Evolutionary conservation across 2,329 filamentous ascomycete species (phyloP).

Genomic region (Seiridium unicorne): DNA sequence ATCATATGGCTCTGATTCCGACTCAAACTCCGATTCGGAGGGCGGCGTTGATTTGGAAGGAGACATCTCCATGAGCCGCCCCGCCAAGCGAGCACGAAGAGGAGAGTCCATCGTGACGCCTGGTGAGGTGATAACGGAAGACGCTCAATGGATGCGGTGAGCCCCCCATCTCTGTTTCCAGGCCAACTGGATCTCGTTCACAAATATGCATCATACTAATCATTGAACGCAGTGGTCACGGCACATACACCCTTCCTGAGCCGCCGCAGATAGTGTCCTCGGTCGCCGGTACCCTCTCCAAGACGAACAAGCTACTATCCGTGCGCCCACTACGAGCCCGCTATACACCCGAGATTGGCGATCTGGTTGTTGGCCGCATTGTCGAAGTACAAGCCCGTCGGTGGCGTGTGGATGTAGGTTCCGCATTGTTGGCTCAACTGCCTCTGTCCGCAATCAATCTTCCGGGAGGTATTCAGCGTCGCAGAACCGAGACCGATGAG

Average conservation of each 20-base stretch:
- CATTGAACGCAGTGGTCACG: slow-evolving; percentile 68
- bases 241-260: slow-evolving; percentile 71
- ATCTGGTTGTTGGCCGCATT: slow-evolving; percentile 90
- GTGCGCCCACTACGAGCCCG: slow-evolving; percentile 86
- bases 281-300: slow-evolving; percentile 84
- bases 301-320: slow-evolving; percentile 95
- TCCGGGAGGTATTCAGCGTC: slow-evolving; percentile 86
- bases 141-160: slow-evolving; percentile 94
- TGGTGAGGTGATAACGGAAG: slow-evolving; percentile 82
- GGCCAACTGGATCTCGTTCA: slow-evolving; percentile 2
- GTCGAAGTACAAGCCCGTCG: slow-evolving; percentile 89
- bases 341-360: slow-evolving; percentile 94
- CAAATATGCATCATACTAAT: too few relatives aligned
- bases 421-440: slow-evolving; percentile 79
- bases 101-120: slow-evolving; percentile 72
- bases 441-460: slow-evolving; percentile 91
- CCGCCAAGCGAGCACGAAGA: slow-evolving; percentile 35
- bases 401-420: slow-evolving; percentile 94
- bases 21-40: slow-evolving; percentile 37
- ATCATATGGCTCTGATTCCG: neutral
- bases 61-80: slow-evolving; percentile 41
- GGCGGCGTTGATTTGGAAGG: slow-evolving; percentile 45
- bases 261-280: slow-evolving; percentile 78
- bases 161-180: slow-evolving; percentile 13
- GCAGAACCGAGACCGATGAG: slow-evolving; percentile 92